Evolutionary conservation across 768 basidiomycete genomes (phyloP).

Genomic region (Mycena maculata): DNA sequence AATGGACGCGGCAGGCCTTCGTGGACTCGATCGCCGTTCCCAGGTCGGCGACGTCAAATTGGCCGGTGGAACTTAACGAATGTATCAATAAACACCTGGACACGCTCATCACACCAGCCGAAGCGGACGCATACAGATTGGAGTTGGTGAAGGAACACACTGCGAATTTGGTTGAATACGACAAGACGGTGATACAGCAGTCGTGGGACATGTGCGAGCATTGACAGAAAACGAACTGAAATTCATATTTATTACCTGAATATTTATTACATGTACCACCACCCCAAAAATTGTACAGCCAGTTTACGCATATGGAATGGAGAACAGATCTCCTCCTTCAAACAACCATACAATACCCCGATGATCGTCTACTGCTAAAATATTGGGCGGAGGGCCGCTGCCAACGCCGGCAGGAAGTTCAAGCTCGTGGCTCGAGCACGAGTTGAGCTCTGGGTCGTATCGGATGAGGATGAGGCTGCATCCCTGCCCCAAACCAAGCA

Average conservation of each 20-base stretch:
- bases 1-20: conserved; percentile 38
- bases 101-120: background rate
- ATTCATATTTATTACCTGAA: background rate
- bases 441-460: conserved; percentile 4
- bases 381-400: conserved; percentile 16
- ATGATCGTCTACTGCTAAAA: conserved; percentile 24
- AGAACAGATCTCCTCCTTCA: conserved; percentile 4
- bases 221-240: background rate
- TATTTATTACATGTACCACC: background rate
- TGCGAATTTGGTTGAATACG: background rate
- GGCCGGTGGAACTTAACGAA: background rate
- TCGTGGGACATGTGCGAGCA: conserved; percentile 22
- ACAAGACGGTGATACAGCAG: background rate
- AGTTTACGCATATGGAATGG: conserved; percentile 25
- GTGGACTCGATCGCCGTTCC: background rate
- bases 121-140: conserved; percentile 20
- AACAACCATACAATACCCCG: conserved; percentile 25
- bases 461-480: conserved; percentile 18
- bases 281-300: background rate
- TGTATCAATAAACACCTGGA: background rate
- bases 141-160: conserved; percentile 34
- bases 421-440: conserved; percentile 28
- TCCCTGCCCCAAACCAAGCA: conserved; percentile 10
- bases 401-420: conserved; percentile 20
- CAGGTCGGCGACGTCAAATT: background rate